phyloP scores from a whole-genome alignment of 2,329 filamentous ascomycete genomes.

The Penicillium sp. region DNA sequence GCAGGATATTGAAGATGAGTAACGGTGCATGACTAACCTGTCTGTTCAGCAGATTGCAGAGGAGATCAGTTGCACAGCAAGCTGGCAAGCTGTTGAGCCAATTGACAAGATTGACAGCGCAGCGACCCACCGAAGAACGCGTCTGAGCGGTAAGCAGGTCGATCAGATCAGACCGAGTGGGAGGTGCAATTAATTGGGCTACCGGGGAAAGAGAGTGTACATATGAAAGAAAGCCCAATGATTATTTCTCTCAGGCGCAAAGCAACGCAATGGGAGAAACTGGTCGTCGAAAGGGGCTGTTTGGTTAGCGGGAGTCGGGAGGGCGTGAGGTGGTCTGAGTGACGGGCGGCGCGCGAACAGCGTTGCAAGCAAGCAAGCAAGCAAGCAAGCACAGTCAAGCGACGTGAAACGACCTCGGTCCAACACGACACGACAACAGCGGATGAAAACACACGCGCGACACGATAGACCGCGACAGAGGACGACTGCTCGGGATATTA shows the following conservation, averaged over 20 bases:
- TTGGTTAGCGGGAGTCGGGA: background rate
- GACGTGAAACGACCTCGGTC: background rate
- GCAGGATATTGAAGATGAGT: background rate
- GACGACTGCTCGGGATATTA: background rate
- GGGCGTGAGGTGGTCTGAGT: slow-evolving; percentile 6
- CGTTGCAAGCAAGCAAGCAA: slow-evolving; percentile 1
- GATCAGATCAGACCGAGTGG: background rate
- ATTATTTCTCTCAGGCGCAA: background rate
- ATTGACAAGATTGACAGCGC: slow-evolving; percentile 9
- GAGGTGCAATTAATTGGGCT: slow-evolving; percentile 1
- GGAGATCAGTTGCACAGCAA: slow-evolving; percentile 6
- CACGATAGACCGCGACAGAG: background rate
- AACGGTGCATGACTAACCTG: slow-evolving; percentile 4
- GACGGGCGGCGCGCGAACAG: slow-evolving; percentile 8
- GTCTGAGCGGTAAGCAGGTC: background rate
- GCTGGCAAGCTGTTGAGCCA: slow-evolving; percentile 11
- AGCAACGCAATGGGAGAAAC: background rate
- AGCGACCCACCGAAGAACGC: slow-evolving; percentile 13
- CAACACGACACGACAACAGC: slow-evolving; percentile 2
- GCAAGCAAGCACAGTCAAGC: too few relatives aligned
- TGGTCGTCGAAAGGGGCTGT: slow-evolving; percentile 3
- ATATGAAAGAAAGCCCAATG: background rate
- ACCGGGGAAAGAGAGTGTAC: background rate
- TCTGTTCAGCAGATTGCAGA: background rate
- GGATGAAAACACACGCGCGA: background rate